Base-by-base conservation (phyloP, 306 rosid species). In the Lagenaria siceraria region DNA sequence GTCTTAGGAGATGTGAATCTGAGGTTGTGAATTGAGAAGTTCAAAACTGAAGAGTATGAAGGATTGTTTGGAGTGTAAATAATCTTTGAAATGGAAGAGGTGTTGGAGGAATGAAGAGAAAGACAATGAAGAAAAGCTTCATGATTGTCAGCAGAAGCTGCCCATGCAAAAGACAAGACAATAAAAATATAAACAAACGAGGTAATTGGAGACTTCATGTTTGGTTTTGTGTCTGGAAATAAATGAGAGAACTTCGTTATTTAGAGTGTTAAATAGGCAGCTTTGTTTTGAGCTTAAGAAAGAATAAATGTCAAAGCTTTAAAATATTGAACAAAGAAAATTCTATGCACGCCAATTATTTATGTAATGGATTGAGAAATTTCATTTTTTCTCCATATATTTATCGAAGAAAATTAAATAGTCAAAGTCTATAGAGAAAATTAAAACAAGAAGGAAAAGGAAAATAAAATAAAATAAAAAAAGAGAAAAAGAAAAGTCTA, bases 51-150 rank as follows among this genome's bases (percentile, higher is more conserved):
- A 6, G 78, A 31, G 27, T 49, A 80, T 0, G 58, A 80, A 8
- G 82, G 46, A 33, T 74, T 38, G 14, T 25, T 18, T 1, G 56
- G 73, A 36, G 78, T 79, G 64, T 58, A 79, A 31, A 73, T 42
- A 46, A 49, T 38, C 14, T 72, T 33, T 31, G 82, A 73, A 72
- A 73, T 59, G 10, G 74, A 42, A 3, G 52, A 35, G 33, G 36
- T 31, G 6, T 58, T 48, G 0, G 33, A 10, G 4, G 74, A 73
- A 48, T 61, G 40, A 49, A 33, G 63, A 56, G 73, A 59, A 5
- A 73, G 74, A 55, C 82, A 79, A 8, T 73, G 82, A 24, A 79
- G 54, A 61, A 79, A 79, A 29, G 74, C 31, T 58, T 79, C 78
- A 31, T 79, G 62, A 10, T 74, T 59, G 33, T 71, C 18, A 43